Percentiles rank a stretch among this genome's conserved stretches.
phyloP scores from a whole-genome alignment of 768 basidiomycete genomes.

The Suillus occidentalis region DNA sequence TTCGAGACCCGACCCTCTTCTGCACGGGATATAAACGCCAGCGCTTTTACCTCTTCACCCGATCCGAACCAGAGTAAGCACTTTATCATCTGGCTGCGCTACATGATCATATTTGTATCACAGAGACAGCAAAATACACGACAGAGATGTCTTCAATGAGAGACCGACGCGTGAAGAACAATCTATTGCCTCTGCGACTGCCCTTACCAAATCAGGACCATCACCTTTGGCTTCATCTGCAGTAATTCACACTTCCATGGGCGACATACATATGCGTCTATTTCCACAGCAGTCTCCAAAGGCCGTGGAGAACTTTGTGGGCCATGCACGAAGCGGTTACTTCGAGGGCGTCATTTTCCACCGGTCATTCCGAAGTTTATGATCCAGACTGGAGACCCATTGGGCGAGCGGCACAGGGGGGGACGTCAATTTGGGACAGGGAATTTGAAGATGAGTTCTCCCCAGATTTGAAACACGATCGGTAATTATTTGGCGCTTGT shows the following conservation, averaged over 20 bases:
- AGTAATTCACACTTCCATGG: conserved; percentile 92
- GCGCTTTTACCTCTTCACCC: conserved; percentile 94
- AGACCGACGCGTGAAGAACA: conserved; percentile 96
- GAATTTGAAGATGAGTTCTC: conserved; percentile 95
- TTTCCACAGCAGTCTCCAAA: conserved; percentile 94
- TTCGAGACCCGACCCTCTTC: conserved; percentile 87
- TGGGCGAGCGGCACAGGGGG: conserved; percentile 95
- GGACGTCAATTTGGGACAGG: conserved; percentile 84
- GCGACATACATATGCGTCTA: conserved; percentile 86
- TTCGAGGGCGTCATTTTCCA: conserved; percentile 96
- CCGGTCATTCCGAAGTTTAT: conserved; percentile 97
- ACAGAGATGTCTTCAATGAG: conserved; percentile 98
- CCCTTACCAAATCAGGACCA: conserved; percentile 50
- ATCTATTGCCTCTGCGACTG: conserved; percentile 69
- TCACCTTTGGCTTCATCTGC: conserved; percentile 76
- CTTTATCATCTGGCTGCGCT: neutral
- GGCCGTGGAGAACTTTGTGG: conserved; percentile 97
- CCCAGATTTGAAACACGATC: conserved; percentile 86
- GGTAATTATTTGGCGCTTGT: conserved; percentile 45
- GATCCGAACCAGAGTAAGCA: conserved; percentile 84
- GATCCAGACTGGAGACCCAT: conserved; percentile 94
- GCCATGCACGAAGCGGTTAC: conserved; percentile 84
- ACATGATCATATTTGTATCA: conserved; percentile 1
- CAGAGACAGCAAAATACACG: conserved; percentile 83
- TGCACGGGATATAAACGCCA: conserved; percentile 92